These are phyloP conservation scores for Plantago coronopus DNA, from an alignment of 305 asterid genomes.

Conservation along the genomic window DNA sequence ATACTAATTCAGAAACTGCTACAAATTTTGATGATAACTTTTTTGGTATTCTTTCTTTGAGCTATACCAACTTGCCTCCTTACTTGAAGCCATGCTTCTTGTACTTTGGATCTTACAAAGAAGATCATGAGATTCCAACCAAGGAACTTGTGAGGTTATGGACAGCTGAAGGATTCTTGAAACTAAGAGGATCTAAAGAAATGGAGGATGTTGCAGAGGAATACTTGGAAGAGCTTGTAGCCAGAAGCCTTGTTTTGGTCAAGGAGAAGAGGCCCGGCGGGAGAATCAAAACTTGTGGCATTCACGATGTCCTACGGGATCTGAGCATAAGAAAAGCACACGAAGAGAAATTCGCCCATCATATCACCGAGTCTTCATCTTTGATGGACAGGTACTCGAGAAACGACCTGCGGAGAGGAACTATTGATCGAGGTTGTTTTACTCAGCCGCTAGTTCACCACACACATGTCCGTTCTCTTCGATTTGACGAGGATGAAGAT, in stretches of 20 bases:
- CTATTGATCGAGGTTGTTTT: not conserved
- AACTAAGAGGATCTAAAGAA: not conserved
- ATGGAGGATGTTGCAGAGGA: not conserved
- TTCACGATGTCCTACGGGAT: slow-evolving; percentile 10
- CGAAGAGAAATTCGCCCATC: slow-evolving; percentile 16
- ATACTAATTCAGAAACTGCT: not conserved
- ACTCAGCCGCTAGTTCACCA: too few species aligned
- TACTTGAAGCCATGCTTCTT: not conserved
- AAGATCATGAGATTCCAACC: too few species aligned
- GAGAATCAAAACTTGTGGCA: slow-evolving; percentile 9
- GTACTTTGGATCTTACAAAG: not conserved
- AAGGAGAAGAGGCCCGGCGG: not conserved
- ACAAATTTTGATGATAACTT: not conserved
- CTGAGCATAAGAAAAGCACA: slow-evolving; percentile 2
- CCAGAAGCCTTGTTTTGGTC: slow-evolving; percentile 4
- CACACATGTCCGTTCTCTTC: not conserved
- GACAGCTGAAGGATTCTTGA: not conserved
- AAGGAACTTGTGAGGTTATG: not conserved
- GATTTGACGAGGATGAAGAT: too few species aligned
- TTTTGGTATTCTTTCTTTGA: not conserved
- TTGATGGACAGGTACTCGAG: not conserved
- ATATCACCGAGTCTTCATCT: too few species aligned
- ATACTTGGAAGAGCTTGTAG: too few species aligned
- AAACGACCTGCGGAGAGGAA: not conserved
- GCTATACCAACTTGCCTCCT: slow-evolving; percentile 1